Evolutionary conservation across 495 filamentous ascomycete species (phyloP).

Genomic region (Cudoniella acicularis): DNA sequence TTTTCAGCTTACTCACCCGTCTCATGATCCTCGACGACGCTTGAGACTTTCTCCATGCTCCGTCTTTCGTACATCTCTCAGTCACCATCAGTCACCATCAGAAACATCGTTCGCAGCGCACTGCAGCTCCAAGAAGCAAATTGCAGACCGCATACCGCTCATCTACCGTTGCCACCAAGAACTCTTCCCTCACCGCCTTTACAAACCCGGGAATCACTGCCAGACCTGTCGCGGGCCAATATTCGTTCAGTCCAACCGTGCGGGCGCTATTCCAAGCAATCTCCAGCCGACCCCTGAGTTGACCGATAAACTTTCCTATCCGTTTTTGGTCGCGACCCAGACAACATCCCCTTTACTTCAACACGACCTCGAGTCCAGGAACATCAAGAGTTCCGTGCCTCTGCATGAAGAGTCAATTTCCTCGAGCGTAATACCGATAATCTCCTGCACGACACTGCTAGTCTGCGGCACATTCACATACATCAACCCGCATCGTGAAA

Average conservation of each 20-base stretch:
- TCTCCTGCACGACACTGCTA: not conserved
- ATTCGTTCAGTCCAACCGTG: not conserved
- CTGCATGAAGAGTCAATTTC: not conserved
- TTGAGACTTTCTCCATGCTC: not conserved
- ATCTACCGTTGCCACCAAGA: not conserved
- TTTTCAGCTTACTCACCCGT: not conserved
- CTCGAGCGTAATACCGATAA: not conserved
- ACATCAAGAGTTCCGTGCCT: not conserved
- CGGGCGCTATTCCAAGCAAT: too few relatives aligned
- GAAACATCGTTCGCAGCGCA: not conserved
- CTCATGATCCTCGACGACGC: not conserved
- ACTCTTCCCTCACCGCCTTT: not conserved
- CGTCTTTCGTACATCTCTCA: not conserved
- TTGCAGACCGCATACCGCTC: too few relatives aligned
- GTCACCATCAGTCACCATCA: not conserved
- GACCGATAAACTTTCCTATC: not conserved
- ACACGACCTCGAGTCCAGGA: not conserved
- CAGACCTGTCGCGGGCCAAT: too few relatives aligned
- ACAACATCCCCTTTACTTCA: not conserved
- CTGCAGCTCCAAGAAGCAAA: too few relatives aligned
- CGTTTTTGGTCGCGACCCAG: not conserved
- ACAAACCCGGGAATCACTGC: too few relatives aligned
- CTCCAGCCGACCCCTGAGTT: not conserved
- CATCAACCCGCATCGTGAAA: not conserved
- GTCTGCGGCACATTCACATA: not conserved